Base-by-base conservation (phyloP, 2,329 filamentous ascomycete species). In the Teratosphaeria destructans region DNA sequence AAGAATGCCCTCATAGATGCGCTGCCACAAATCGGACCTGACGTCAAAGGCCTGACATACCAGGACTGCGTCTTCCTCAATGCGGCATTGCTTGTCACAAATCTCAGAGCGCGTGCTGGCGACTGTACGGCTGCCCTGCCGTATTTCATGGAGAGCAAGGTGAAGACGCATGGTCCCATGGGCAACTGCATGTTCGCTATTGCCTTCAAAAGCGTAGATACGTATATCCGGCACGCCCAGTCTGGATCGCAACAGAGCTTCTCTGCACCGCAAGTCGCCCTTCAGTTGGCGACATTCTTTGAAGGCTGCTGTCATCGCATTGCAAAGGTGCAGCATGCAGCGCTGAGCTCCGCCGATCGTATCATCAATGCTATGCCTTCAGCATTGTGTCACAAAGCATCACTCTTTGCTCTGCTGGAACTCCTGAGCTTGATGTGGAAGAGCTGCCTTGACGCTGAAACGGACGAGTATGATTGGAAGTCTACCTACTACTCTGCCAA, bases 131-230 rank as follows among this genome's bases (percentile, higher is more conserved):
- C 92, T 70, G 87, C 91, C 3, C 77, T 97, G 52, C 87, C 85
- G 0, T 99, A 99, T 74, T 99, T 97, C 74, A 78, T 95, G n/a
- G 94, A 99, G 69, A 91, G 91, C 5, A 92, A 90, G 67, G 87
- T 87, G 60, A 81, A 82, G 64, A 79, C 75, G 5, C 43, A 49
- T 19, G 78, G 80, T n/a, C 78, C 82, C 35, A 81, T 86, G 71
- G 82, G 82, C 47, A 81, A 78, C 55, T 85, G 83, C 66, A 85
- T 87, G 81, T 78, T 79, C 64, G 80, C 82, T 2, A 81, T 87
- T 64, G 81, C 83, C 0, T 78, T 79, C n/a, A 83, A 84, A 14
- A 87, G 91, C 19, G 84, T 96, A 52, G 85, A 88, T 58, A 85
- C 85, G 35, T 99, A 97, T 71, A 75, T 97, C 57, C 78, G 80